Evolutionary conservation across 2,329 filamentous ascomycete genomes (phyloP), one percentile per base, ranked within the genome.

Genomic region (Ophiostoma tasmaniense): DNA sequence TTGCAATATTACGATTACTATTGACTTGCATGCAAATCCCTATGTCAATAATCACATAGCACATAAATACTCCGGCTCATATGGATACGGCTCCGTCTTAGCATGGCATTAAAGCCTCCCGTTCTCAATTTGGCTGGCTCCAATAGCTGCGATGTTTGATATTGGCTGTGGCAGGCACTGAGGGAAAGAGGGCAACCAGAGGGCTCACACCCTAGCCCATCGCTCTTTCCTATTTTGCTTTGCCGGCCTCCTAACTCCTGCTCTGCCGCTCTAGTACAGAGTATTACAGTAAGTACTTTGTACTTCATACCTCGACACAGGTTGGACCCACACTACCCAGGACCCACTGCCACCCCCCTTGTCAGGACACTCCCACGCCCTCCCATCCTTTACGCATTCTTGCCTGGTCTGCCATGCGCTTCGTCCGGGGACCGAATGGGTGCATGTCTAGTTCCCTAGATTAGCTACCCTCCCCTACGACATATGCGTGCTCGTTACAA

Each of bases 341-440:
- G 30, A n/a, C 17, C 66, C 50, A 66, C 52, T 55, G 35, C 61
- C 30, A 39, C 35, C 52, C 55, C 52, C 68, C 68, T 59, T 61
- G 61, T 66, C 66, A 66, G 64, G 55, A 35, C 68, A 22, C 13
- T 28, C 50, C 50, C 50, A 55, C 50, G n/a, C 55, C 55, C 28
- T 59, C 66, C 55, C 66, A 67, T 28, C 66, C 39, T 33, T 65
- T 39, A 64, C 66, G 67, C 25, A 64, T 68, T 66, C 59, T 67
- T 71, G 67, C 66, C 67, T 52, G 52, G 64, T 66, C 66, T 71
- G 71, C 71, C 71, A 72, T 72, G 71, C 71, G 71, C 69, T 71
- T 17, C 71, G 68, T 71, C 68, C 67, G 69, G 70, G 69, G 67
- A 67, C 67, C 67, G 67, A 68, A 70, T 62, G 20, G 20, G 20